Conservation (phyloP, 805 yeast species). For the Pichia phayaonensis region DNA sequence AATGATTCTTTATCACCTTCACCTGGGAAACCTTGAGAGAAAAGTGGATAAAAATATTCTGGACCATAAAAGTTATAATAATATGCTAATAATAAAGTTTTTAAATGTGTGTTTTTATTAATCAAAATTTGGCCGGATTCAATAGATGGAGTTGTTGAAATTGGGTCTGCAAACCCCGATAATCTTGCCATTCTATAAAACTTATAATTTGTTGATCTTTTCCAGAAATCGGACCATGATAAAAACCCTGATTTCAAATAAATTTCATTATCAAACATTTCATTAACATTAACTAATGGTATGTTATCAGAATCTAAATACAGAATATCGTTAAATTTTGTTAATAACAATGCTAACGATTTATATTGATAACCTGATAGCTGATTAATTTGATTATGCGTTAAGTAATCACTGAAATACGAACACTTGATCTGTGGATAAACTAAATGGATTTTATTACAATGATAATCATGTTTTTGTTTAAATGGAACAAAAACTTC, state of each 20-base stretch:
- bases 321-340: constrained; percentile 36
- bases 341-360: constrained; percentile 29
- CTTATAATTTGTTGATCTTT: constrained; percentile 53
- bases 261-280: constrained; percentile 30
- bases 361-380: constrained; percentile 16
- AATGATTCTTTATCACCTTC: constrained; percentile 80
- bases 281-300: constrained; percentile 30
- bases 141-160: constrained; percentile 45
- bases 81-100: constrained; percentile 48
- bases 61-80: constrained; percentile 68
- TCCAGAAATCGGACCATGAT: constrained; percentile 69
- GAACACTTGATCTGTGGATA: constrained; percentile 36
- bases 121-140: constrained; percentile 67
- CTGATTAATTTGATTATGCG: constrained; percentile 18
- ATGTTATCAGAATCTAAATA: constrained; percentile 38
- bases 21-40: constrained; percentile 69
- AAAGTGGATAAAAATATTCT: constrained; percentile 53
- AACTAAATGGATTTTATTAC: constrained; percentile 34
- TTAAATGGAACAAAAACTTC: constrained; percentile 41
- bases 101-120: constrained; percentile 51
- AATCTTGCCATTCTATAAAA: constrained; percentile 44
- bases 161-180: constrained; percentile 25
- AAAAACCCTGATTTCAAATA: constrained; percentile 46
- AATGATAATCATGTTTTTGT: constrained; percentile 37
- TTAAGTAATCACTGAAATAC: constrained; percentile 30